These are phyloP conservation scores for Globisporangium middletonii DNA, from an alignment of 352 stramenopile species.

Conservation along the genomic window DNA sequence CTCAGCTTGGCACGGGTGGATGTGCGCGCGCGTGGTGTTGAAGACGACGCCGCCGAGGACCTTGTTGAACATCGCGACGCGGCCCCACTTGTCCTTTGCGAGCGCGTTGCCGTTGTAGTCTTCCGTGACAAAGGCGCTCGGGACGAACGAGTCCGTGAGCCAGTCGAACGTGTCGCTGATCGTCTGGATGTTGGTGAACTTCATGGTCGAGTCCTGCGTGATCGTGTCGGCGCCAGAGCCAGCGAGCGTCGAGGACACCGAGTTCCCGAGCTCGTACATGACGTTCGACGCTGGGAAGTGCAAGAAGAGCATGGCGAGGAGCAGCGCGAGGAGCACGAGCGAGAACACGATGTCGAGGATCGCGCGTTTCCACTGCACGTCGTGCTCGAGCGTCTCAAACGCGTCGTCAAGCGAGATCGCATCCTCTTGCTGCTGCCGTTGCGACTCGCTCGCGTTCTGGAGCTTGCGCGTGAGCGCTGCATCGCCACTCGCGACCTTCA, in stretches of 20 bases:
- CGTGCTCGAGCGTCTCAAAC: slow-evolving; percentile 26
- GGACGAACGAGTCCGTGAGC: slow-evolving; percentile 35
- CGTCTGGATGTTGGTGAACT: slow-evolving; percentile 30
- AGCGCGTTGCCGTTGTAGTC: slow-evolving; percentile 44
- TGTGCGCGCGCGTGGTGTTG: slow-evolving; percentile 15
- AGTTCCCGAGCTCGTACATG: too few relatives aligned
- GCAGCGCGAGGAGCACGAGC: too few relatives aligned
- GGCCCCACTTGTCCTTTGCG: slow-evolving; percentile 19
- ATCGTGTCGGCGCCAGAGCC: too few relatives aligned
- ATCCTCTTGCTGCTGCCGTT: too few relatives aligned
- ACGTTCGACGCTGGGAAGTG: too few relatives aligned
- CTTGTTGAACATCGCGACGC: slow-evolving; percentile 27
- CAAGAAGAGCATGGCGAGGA: too few relatives aligned
- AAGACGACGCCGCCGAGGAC: slow-evolving; percentile 33
- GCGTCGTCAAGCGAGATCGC: slow-evolving; percentile 20
- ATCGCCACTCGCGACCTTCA: slow-evolving; percentile 7
- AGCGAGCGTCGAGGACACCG: too few relatives aligned
- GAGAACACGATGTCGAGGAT: too few relatives aligned
- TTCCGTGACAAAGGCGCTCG: slow-evolving; percentile 35
- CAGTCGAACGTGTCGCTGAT: slow-evolving; percentile 38
- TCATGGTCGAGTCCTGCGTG: too few relatives aligned
- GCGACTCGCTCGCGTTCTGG: not conserved
- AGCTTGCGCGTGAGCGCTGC: not conserved
- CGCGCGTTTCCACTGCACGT: slow-evolving; percentile 26
- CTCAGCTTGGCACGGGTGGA: slow-evolving; percentile 20